phyloP scores from a whole-genome alignment of 129 eudicot genomes.

The Chrysanthemum makinoi region DNA sequence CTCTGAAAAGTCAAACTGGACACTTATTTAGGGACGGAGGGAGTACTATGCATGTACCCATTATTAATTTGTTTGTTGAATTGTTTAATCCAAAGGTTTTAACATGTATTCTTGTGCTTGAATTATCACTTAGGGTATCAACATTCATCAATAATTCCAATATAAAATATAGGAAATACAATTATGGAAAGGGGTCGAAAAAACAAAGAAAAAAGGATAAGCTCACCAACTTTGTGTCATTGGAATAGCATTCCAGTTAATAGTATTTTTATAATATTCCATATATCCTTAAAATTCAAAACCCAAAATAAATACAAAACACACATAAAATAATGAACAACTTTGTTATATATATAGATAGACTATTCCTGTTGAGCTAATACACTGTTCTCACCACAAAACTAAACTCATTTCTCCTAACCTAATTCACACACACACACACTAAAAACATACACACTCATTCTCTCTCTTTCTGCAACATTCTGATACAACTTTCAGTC shows the following conservation, averaged over 20 bases:
- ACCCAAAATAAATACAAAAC: neutral
- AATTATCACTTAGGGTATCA: neutral
- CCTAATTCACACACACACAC: neutral
- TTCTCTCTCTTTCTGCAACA: slow-evolving; percentile 32
- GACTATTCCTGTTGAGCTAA: slow-evolving; percentile 43
- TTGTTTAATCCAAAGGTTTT: no score
- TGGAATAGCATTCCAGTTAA: slow-evolving; percentile 31
- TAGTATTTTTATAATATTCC: neutral
- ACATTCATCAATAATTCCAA: slow-evolving; percentile 17
- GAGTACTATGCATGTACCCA: no score
- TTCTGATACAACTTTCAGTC: slow-evolving; percentile 79
- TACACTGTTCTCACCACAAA: slow-evolving; percentile 56
- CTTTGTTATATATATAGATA: slow-evolving; percentile 57
- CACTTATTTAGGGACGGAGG: no score
- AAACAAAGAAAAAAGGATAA: slow-evolving; percentile 26
- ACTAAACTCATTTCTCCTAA: neutral
- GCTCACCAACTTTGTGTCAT: slow-evolving; percentile 49
- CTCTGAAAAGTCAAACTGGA: no score
- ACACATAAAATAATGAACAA: slow-evolving; percentile 35
- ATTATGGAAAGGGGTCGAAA: slow-evolving; percentile 16
- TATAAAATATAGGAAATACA: neutral
- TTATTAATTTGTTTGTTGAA: no score
- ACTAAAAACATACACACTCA: slow-evolving; percentile 6
- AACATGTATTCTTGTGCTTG: neutral
- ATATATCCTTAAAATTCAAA: slow-evolving; percentile 14